phyloP scores from a whole-genome alignment of 2,329 filamentous ascomycete genomes.

The Alternaria brassicae region DNA sequence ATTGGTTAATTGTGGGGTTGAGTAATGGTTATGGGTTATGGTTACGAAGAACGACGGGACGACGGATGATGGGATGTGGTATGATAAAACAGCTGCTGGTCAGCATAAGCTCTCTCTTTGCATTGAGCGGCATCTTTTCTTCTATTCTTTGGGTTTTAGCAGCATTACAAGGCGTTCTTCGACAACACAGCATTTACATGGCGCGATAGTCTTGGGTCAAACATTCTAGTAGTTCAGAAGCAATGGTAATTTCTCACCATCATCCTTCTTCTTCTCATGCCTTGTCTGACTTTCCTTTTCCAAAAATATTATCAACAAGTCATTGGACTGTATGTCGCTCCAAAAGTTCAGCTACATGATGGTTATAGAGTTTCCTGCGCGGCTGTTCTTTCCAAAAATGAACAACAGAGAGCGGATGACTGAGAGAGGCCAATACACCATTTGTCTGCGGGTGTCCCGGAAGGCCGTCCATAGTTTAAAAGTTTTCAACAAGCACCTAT shows the following conservation, averaged over 20 bases:
- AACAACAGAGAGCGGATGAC: too few species aligned
- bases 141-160: neutral
- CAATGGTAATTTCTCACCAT: constrained; percentile 1
- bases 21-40: neutral
- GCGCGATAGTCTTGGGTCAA: neutral
- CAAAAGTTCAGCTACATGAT: neutral
- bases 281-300: too few species aligned
- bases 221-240: constrained; percentile 1
- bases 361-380: too few species aligned
- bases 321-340: too few species aligned
- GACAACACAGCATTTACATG: constrained; percentile 19
- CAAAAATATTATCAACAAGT: too few species aligned
- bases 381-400: too few species aligned
- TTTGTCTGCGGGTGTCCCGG: too few species aligned
- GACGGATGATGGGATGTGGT: neutral
- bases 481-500: too few species aligned
- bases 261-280: neutral
- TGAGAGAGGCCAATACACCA: too few species aligned
- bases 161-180: constrained; percentile 8
- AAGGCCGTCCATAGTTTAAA: too few species aligned
- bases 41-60: neutral
- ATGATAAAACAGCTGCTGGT: constrained; percentile 8
- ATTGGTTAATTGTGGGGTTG: constrained; percentile 15
- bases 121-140: constrained; percentile 7
- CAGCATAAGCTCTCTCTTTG: constrained; percentile 8